Evolutionary conservation across 2,329 filamentous ascomycete species (phyloP), one percentile per base, ranked within the genome.

Genomic region (Chaetomium sp.): DNA sequence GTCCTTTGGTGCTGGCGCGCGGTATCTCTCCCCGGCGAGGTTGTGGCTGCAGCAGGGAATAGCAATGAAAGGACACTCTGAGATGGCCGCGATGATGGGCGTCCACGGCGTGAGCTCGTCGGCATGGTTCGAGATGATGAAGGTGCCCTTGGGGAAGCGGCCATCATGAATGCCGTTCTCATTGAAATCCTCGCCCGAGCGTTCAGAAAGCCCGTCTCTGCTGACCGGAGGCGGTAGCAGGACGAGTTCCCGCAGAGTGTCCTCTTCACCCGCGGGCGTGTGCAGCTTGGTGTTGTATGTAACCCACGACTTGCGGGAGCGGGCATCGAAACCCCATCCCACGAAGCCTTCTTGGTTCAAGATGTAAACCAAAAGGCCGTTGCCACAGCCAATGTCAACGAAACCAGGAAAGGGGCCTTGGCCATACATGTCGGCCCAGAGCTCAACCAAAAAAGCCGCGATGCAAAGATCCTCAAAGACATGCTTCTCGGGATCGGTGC

Each of bases 31-130:
- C 1, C 95, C 95, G 0, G 88, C 87, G 2, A 99, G 86, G 65
- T 90, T 85, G 78, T 98, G 93, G 69, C 92, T 96, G 79, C 95
- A 99, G 79, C 95, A 99, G 1, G 95, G 95, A 53, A 99, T 97
- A 70, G 91, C 90, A 67, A 99, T 87, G 76, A 97, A 99, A 0
- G 93, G 90, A 12, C 90, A 90, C 2, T 85, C 79, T 0, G 90
- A 93, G 1, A 92, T 79, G 7, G 87, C 85, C 0, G 92, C 93
- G 49, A 99, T 85, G 21, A 98, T 84, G 0, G 95, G 95, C 0
- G 95, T 98, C 95, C 95, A 99, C 0, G 92, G 87, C 0, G 95
- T 99, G 16, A 99, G 84, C 78, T 99, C 93, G 74, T 99, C 95
- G 12, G 94, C 94, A 75, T 99, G 95, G 74, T 99, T 99, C 57